Evolutionary conservation across 2,329 filamentous ascomycete genomes (phyloP), one percentile per base, ranked within the genome.

Genomic region (Nannizzia gypsea): DNA sequence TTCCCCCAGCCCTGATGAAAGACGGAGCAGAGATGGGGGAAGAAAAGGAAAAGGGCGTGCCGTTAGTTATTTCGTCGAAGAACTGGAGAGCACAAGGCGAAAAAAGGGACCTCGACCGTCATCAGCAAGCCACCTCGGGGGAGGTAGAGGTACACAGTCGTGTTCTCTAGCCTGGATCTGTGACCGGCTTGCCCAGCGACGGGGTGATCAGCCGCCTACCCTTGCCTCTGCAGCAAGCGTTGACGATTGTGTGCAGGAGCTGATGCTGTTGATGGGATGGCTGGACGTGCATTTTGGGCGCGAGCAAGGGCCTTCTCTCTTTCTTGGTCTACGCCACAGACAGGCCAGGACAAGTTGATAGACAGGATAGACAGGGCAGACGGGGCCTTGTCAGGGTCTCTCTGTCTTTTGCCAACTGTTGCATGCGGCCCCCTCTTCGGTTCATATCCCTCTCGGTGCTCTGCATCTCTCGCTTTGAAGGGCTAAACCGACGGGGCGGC

Each of bases 141-240:
- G 0, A 54, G 31, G 13, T 34, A 20, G 26, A 54, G 22, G 24
- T 22, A 22, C 44, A 54, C 20, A 34, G 13, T 2, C 31, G 31
- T 34, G 48, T 34, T 54, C 48, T 17, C 24, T 54, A 34, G 48
- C 11, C 48, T 54, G 26, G 48, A 54, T 54, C 48, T 31, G 48
- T 34, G 48, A 34, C 48, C 48, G n/a, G 17, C 48, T 54, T 54
- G 24, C 24, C 13, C 48, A 15, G 6, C 24, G 46, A 52, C 46
- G 24, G 48, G 48, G 48, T 31, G 48, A 54, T 54, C 48, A 54
- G 48, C 48, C 48, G 48, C 26, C 48, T 54, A 54, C 48, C 48
- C 48, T 54, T 54, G 48, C 48, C 48, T 54, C 48, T 54, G 48
- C 48, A 48, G 44, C 44, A 31, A 26, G 48, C 26, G 48, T 34